Evolutionary conservation across 129 eudicot genomes (phyloP).

Genomic region (Artemisia annua): DNA sequence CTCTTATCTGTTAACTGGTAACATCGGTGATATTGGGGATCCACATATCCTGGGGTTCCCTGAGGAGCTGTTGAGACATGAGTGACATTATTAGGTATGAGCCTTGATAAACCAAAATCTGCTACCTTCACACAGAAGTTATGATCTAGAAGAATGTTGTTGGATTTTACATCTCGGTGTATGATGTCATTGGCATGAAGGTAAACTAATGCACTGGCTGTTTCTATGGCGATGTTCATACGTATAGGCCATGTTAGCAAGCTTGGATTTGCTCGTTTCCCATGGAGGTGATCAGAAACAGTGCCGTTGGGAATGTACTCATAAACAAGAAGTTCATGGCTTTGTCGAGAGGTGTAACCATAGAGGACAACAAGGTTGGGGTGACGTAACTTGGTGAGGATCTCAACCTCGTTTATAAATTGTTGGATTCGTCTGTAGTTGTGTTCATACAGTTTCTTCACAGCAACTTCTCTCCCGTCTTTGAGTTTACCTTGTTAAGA

Average conservation of each 20-base stretch:
- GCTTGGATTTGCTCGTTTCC: conserved; percentile 41
- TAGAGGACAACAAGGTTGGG: conserved; percentile 66
- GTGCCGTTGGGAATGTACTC: conserved; percentile 61
- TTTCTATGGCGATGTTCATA: conserved; percentile 72
- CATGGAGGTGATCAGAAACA: conserved; percentile 71
- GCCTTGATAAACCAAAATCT: conserved; percentile 60
- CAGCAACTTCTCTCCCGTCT: conserved; percentile 81
- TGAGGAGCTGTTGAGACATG: conserved; percentile 94
- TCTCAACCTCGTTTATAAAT: conserved; percentile 63
- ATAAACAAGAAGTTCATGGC: conserved; percentile 63
- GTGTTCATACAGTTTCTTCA: conserved; percentile 68
- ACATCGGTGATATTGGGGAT: conserved; percentile 74
- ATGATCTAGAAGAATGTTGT: conserved; percentile 50
- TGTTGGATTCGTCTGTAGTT: conserved; percentile 65
- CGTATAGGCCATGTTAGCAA: conserved; percentile 66
- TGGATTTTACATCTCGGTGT: conserved; percentile 56
- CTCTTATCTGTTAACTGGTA: conserved; percentile 82
- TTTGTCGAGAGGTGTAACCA: conserved; percentile 63
- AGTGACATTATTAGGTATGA: conserved; percentile 57
- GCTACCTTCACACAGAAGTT: conserved; percentile 53
- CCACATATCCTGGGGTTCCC: conserved; percentile 93
- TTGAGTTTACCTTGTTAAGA: conserved; percentile 58
- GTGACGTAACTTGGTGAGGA: conserved; percentile 59
- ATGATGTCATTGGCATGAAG: conserved; percentile 70
- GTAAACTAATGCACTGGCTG: conserved; percentile 75